A percentile compares a stretch with the other conserved stretches of the same genome.
phyloP scores from a whole-genome alignment of 2,329 filamentous ascomycete species.

The Cordyceps cicadae region DNA sequence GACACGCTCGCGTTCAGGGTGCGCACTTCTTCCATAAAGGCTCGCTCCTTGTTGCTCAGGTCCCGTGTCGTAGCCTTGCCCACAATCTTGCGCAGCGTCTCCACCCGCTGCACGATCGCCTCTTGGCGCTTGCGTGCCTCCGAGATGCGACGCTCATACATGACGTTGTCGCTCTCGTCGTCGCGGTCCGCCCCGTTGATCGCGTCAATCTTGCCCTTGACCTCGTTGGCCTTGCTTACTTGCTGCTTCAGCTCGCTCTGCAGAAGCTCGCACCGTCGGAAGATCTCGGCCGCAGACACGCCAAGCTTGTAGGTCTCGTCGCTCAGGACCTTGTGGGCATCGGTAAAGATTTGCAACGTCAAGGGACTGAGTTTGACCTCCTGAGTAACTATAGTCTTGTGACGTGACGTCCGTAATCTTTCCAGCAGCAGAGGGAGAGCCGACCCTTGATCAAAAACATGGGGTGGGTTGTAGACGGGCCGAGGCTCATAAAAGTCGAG shows the following conservation, averaged over 20 bases:
- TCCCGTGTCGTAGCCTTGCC: conserved; percentile 34
- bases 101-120: conserved; percentile 50
- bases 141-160: conserved; percentile 51
- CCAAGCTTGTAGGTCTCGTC: conserved; percentile 62
- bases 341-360: conserved; percentile 62
- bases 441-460: conserved; percentile 50
- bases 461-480: conserved; percentile 56
- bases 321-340: conserved; percentile 62
- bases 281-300: conserved; percentile 62
- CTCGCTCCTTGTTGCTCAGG: conserved; percentile 36
- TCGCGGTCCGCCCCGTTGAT: conserved; percentile 43
- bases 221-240: conserved; percentile 55
- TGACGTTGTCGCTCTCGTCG: conserved; percentile 44
- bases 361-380: conserved; percentile 62
- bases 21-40: conserved; percentile 39
- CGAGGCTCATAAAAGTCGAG: conserved; percentile 54
- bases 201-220: conserved; percentile 57
- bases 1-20: conserved; percentile 46
- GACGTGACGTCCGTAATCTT: conserved; percentile 48
- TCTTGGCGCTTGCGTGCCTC: conserved; percentile 48
- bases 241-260: conserved; percentile 61
- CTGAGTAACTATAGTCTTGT: conserved; percentile 55
- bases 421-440: conserved; percentile 49
- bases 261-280: conserved; percentile 60
- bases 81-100: conserved; percentile 42